Evolutionary conservation across 164 flowering plant species (phyloP).

Genomic region (Tetracentron sinense): DNA sequence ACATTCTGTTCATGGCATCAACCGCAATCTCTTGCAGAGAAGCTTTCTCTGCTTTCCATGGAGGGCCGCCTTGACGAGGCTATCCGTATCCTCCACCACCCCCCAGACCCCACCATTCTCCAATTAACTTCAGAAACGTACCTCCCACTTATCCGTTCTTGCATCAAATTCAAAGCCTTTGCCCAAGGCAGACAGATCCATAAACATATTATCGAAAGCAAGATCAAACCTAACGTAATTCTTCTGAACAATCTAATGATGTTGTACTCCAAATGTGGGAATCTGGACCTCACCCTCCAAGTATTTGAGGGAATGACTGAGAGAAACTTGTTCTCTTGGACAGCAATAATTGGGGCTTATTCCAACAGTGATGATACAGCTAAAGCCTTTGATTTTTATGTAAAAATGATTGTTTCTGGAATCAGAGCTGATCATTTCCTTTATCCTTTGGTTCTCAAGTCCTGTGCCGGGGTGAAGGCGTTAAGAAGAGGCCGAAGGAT

Average conservation of each 20-base stretch:
- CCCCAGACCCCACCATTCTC: neutral
- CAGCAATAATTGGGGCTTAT: slow-evolving; percentile 24
- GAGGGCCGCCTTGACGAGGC: slow-evolving; percentile 23
- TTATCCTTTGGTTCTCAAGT: slow-evolving; percentile 30
- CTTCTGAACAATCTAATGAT: slow-evolving; percentile 25
- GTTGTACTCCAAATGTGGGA: slow-evolving; percentile 21
- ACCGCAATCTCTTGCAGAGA: slow-evolving; percentile 10
- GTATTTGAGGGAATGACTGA: slow-evolving; percentile 24
- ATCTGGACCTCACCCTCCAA: slow-evolving; percentile 5
- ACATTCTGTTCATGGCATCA: slow-evolving; percentile 14
- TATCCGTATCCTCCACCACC: slow-evolving; percentile 8
- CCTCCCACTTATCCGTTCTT: slow-evolving; percentile 24
- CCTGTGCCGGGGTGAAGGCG: slow-evolving; percentile 23
- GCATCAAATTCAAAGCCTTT: slow-evolving; percentile 24
- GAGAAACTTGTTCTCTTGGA: slow-evolving; percentile 30
- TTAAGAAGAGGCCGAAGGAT: slow-evolving; percentile 17
- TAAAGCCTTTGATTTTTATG: slow-evolving; percentile 13
- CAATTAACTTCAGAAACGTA: slow-evolving; percentile 9
- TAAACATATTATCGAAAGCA: slow-evolving; percentile 14
- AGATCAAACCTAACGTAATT: slow-evolving; percentile 10
- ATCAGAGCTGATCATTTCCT: slow-evolving; percentile 25
- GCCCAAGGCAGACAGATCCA: slow-evolving; percentile 25
- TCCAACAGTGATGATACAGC: slow-evolving; percentile 11
- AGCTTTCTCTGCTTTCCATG: slow-evolving; percentile 3
- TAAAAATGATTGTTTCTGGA: slow-evolving; percentile 18